phyloP scores from a whole-genome alignment of 2,329 filamentous ascomycete genomes.

The Cercospora citrullina region DNA sequence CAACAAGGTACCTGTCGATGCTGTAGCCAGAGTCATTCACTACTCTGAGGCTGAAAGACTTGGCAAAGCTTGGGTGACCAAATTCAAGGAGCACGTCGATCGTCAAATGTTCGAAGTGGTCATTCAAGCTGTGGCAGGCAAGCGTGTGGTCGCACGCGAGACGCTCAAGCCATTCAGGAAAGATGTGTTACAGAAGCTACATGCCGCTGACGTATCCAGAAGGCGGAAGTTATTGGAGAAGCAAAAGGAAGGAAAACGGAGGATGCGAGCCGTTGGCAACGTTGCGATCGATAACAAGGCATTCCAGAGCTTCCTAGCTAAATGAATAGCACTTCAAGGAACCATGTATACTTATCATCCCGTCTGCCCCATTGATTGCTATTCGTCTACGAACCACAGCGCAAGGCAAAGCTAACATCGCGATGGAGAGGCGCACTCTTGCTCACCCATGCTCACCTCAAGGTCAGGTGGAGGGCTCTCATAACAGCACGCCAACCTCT shows the following conservation, averaged over 20 bases:
- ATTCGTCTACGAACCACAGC: not conserved
- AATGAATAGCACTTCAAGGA: constrained; percentile 47
- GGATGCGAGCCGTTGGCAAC: constrained; percentile 76
- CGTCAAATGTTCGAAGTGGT: constrained; percentile 96
- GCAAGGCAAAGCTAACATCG: not conserved
- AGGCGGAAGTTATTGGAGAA: constrained; percentile 88
- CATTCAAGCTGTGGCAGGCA: constrained; percentile 86
- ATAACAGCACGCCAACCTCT: not conserved
- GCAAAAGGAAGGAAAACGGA: constrained; percentile 94
- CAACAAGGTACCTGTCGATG: constrained; percentile 90
- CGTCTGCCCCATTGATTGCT: not conserved
- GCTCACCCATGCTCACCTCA: not conserved
- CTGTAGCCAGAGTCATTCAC: constrained; percentile 88
- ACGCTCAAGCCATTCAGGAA: constrained; percentile 97
- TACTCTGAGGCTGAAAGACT: constrained; percentile 75
- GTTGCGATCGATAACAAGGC: constrained; percentile 95
- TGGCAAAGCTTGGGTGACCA: constrained; percentile 84
- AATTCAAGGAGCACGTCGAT: constrained; percentile 96
- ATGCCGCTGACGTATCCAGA: constrained; percentile 82
- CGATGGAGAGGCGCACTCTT: not conserved
- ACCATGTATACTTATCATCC: not conserved
- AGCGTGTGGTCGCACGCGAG: constrained; percentile 81
- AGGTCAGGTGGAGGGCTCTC: not conserved
- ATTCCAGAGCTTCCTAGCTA: constrained; percentile 90
- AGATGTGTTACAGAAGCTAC: constrained; percentile 88